Evolutionary conservation across 2,329 filamentous ascomycete genomes (phyloP).

Genomic region (Elsinoe perseae): DNA sequence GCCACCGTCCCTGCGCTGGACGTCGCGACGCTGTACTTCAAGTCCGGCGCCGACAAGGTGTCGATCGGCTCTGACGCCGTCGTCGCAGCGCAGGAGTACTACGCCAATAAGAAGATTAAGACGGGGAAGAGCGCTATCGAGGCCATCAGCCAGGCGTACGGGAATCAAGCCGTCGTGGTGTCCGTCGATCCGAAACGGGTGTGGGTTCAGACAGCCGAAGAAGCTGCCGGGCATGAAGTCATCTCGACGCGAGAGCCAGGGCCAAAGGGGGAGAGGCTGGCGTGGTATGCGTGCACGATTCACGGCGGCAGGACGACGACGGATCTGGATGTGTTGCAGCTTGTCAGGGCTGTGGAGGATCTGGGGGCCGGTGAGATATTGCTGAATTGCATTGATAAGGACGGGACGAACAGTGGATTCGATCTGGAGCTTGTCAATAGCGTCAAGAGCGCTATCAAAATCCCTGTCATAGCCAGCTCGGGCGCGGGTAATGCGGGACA

Average conservation of each 20-base stretch:
- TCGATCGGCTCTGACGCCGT: constrained; percentile 95
- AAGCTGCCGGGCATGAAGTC: constrained; percentile 63
- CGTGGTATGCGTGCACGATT: constrained; percentile 97
- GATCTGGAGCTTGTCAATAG: constrained; percentile 84
- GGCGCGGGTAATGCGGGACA: constrained; percentile 82
- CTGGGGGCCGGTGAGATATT: constrained; percentile 94
- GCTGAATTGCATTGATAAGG: constrained; percentile 95
- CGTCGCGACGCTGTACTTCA: constrained; percentile 95
- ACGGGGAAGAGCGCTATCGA: constrained; percentile 86
- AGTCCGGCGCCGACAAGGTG: constrained; percentile 93
- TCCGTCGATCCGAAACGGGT: constrained; percentile 89
- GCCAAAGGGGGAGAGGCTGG: constrained; percentile 67
- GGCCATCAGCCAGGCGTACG: constrained; percentile 87
- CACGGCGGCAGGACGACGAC: constrained; percentile 92
- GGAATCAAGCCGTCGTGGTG: constrained; percentile 93
- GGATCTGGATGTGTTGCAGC: constrained; percentile 84
- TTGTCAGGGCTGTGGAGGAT: constrained; percentile 81
- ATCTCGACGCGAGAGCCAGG: constrained; percentile 63
- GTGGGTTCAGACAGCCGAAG: constrained; percentile 62
- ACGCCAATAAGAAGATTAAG: constrained; percentile 58
- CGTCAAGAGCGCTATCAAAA: constrained; percentile 78
- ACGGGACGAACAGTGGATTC: constrained; percentile 90
- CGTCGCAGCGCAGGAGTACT: constrained; percentile 84
- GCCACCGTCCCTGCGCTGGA: constrained; percentile 81
- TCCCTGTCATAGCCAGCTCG: constrained; percentile 91